Evolutionary conservation across 257 asterid species (phyloP), one percentile per base, ranked within the genome.

Genomic region (Penstemon barbatus): DNA sequence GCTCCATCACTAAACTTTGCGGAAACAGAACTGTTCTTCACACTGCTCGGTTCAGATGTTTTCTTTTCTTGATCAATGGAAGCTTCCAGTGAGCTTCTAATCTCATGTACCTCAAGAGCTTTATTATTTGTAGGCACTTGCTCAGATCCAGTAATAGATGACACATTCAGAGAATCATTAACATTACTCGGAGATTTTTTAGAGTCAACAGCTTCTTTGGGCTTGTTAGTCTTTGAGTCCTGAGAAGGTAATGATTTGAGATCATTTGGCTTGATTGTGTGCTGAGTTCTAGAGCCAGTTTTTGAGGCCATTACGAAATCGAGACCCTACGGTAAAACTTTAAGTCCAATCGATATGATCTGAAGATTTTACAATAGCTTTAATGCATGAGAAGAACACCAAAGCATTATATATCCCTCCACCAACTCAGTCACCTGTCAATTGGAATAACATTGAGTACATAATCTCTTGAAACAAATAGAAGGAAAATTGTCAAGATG

Each of bases 221-320:
- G 68, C 71, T 68, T 82, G 73, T 43, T 75, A 65, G 83, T 41
- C 66, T 75, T 78, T 36, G 79, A 58, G 61, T 69, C 72, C 66
- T 73, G 79, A 13, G 81, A 80, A 63, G 84, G 73, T 57, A 84
- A 57, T 61, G 82, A 72, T 65, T 75, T 77, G 55, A 71, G 71
- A 76, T 75, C 63, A 69, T 73, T 73, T 52, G 84, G 74, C 58
- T 76, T 80, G 61, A 65, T 51, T 49, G 75, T 67, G 53, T 86
- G 76, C 59, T 57, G 84, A 62, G 69, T 71, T 57, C 76, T 83
- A 33, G 74, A 43, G 59, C 74, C 80, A 74, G 84, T 77, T 72
- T 83, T 84, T 62, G 94, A 81, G 74, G 96, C 89, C 96, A 89
- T 89, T 7, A 48, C 43, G 4, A 62, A 78, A 68, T 19, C 65